Evolutionary conservation across 2,329 filamentous ascomycete genomes (phyloP), one percentile per base, ranked within the genome.

Genomic region (Rachicladosporium sp.): DNA sequence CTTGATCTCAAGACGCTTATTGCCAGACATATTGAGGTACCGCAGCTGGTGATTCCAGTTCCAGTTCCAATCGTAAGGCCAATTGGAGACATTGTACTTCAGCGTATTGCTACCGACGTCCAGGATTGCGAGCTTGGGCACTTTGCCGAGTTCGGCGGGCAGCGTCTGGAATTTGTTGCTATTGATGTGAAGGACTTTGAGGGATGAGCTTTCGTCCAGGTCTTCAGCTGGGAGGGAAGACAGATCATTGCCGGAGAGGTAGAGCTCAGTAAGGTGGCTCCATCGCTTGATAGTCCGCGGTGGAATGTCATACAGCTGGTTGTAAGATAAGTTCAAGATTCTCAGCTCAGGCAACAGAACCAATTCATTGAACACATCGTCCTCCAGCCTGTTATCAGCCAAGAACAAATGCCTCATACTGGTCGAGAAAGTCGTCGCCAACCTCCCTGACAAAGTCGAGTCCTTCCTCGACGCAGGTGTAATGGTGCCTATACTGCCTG

Each of bases 11-110:
- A 98, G 66, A 37, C 89, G 79, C 61, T 94, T 95, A 66, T 98
- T 98, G 37, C 91, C 91, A 1, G 89, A 96, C 55, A 98, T 70
- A 55, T 96, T 98, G 46, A 98, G 78, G 56, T 93, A 98, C 46
- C 88, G 82, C 48, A 98, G 67, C 52, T 95, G 93, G 36, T 83
- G 85, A 54, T 98, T 98, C 71, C 91, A 84, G 56, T 96, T 96
- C 91, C 91, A 98, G 54, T 98, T 98, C 91, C 91, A 98, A 58
- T 98, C 91, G 57, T 98, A 98, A 0, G 89, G 91, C 71, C 93
- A 94, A 55, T 98, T 98, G 23, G 87, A 91, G 35, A 98, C 93
- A 58, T 98, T 98, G 72, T 98, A 98, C 62, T 96, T 98, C 42
- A 98, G 69, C 13, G 76, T 79, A 57, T 98, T 98, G 69, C 84